These are phyloP conservation scores for Diaporthe sp. DNA, from an alignment of 2,329 filamentous ascomycete genomes.

Conservation along the genomic window DNA sequence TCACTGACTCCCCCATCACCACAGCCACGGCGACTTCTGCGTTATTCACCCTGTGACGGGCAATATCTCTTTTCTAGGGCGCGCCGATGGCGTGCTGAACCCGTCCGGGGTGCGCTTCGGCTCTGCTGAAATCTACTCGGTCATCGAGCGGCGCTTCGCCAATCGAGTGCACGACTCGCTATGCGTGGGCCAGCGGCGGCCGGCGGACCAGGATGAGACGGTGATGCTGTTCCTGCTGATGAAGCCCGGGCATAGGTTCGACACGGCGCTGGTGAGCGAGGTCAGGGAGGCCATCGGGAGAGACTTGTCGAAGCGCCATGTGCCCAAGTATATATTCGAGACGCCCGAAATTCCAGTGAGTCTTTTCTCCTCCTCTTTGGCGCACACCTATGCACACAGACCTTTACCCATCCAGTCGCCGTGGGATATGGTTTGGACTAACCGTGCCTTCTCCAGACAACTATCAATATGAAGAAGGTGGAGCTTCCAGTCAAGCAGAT, in stretches of 20 bases:
- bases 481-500: conserved; percentile 89
- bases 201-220: conserved; percentile 65
- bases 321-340: conserved; percentile 84
- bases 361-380: conserved; percentile 41
- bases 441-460: conserved; percentile 65
- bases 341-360: conserved; percentile 84
- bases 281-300: conserved; percentile 75
- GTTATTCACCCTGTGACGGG: conserved; percentile 77
- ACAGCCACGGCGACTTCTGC: conserved; percentile 73
- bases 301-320: conserved; percentile 79
- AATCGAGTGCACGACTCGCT: conserved; percentile 77
- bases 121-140: conserved; percentile 83
- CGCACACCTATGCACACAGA: not conserved
- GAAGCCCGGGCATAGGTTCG: conserved; percentile 69
- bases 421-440: not conserved
- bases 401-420: not conserved
- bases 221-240: conserved; percentile 70
- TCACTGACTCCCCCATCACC: not conserved
- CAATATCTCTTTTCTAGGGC: conserved; percentile 75
- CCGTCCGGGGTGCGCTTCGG: conserved; percentile 85
- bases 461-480: conserved; percentile 88
- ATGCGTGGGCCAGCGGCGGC: conserved; percentile 82
- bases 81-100: conserved; percentile 85
- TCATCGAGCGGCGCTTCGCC: conserved; percentile 76
- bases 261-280: conserved; percentile 64